phyloP scores from a whole-genome alignment of 2,329 filamentous ascomycete genomes.

The Huntiella bhutanensis region DNA sequence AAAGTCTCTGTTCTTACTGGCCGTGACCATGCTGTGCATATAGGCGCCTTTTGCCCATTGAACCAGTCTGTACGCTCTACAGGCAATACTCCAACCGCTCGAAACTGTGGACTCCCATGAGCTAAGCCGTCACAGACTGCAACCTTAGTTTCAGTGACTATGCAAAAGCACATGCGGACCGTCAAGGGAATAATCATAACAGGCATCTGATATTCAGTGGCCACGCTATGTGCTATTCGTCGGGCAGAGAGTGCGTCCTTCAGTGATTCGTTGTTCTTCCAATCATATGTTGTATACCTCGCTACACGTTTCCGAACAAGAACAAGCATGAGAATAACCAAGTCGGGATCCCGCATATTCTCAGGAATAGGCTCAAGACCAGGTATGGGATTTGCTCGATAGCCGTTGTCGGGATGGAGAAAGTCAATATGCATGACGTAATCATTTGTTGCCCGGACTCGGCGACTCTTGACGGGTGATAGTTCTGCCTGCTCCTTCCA shows the following conservation, averaged over 20 bases:
- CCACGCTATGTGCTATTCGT: not conserved
- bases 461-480: constrained; percentile 34
- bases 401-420: constrained; percentile 39
- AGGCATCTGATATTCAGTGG: constrained; percentile 32
- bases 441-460: constrained; percentile 37
- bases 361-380: too few relatives aligned
- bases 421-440: constrained; percentile 80
- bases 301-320: constrained; percentile 29
- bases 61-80: constrained; percentile 26
- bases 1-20: constrained; percentile 48
- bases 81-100: constrained; percentile 23
- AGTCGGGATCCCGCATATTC: constrained; percentile 30
- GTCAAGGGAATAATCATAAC: constrained; percentile 54
- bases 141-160: constrained; percentile 43
- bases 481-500: constrained; percentile 28
- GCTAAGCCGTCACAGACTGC: constrained; percentile 36
- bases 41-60: constrained; percentile 29
- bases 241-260: constrained; percentile 28
- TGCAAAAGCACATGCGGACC: constrained; percentile 50
- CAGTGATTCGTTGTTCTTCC: constrained; percentile 34
- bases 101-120: constrained; percentile 29
- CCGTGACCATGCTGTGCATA: constrained; percentile 75
- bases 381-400: too few relatives aligned
- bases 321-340: constrained; percentile 59
- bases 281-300: constrained; percentile 39